Conservation (phyloP, 306 rosid genomes). For the Pachyrhizus erosus region DNA sequence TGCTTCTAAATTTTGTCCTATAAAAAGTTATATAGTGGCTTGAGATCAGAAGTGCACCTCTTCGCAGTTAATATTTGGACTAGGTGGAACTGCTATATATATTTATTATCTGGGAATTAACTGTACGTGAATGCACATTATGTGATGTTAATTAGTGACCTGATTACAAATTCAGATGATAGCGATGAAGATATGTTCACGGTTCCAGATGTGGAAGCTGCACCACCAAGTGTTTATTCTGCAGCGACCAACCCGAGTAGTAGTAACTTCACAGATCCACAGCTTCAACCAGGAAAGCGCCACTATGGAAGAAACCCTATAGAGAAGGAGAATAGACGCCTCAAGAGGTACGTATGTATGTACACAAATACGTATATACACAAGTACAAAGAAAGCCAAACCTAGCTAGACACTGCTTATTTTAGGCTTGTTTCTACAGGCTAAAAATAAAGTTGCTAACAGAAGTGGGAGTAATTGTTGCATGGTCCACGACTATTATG, state of each 20-base stretch:
- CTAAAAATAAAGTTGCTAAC: too few relatives aligned
- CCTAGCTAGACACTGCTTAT: background rate
- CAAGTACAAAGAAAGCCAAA: background rate
- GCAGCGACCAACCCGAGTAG: background rate
- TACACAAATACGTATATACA: too few relatives aligned
- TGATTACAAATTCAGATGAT: slow-evolving; percentile 42
- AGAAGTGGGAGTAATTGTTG: too few relatives aligned
- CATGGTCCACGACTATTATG: too few relatives aligned
- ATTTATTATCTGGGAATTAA: background rate
- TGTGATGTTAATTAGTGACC: background rate
- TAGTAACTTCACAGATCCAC: slow-evolving; percentile 36
- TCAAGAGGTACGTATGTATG: slow-evolving; percentile 59
- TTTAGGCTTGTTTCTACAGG: too few relatives aligned
- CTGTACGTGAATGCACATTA: background rate
- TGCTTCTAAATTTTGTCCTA: too few relatives aligned
- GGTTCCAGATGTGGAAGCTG: slow-evolving; percentile 62
- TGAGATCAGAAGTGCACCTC: too few relatives aligned
- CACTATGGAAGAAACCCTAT: slow-evolving; percentile 64
- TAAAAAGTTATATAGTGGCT: too few relatives aligned
- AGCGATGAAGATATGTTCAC: slow-evolving; percentile 74
- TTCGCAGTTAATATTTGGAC: background rate
- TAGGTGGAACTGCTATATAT: background rate
- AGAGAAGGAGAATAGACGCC: slow-evolving; percentile 68
- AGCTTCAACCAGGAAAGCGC: slow-evolving; percentile 48
- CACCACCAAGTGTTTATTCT: slow-evolving; percentile 2